phyloP scores from a whole-genome alignment of 495 filamentous ascomycete species.

The Neurospora pannonica region DNA sequence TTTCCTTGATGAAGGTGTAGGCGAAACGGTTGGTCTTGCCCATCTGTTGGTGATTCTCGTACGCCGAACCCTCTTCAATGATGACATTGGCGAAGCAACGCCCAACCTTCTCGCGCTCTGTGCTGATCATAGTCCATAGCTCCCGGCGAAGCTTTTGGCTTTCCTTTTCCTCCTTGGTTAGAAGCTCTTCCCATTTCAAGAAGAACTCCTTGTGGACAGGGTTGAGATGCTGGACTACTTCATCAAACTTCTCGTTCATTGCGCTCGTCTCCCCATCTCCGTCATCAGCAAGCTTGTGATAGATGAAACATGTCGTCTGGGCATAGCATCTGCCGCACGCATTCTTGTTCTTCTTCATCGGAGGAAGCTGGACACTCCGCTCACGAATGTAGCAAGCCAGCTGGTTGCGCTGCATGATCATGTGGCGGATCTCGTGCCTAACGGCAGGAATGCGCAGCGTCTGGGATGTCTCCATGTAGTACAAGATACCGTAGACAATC shows the following conservation, averaged over 20 bases:
- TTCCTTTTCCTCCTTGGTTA: constrained; percentile 90
- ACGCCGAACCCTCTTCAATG: constrained; percentile 65
- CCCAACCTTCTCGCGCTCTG: constrained; percentile 77
- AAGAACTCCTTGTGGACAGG: constrained; percentile 73
- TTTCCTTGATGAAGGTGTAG: constrained; percentile 71
- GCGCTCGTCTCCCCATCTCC: constrained; percentile 74
- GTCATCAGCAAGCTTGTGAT: constrained; percentile 83
- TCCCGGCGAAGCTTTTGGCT: constrained; percentile 75
- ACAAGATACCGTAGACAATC: constrained; percentile 78
- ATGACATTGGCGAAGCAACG: constrained; percentile 56
- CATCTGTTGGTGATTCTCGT: constrained; percentile 48
- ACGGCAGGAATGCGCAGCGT: constrained; percentile 76
- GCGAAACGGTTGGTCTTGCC: constrained; percentile 82
- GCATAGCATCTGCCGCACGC: constrained; percentile 80
- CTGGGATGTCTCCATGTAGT: constrained; percentile 85
- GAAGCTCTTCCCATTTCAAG: constrained; percentile 81
- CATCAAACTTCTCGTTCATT: constrained; percentile 64
- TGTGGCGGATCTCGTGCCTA: constrained; percentile 77
- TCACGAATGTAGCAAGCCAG: constrained; percentile 77
- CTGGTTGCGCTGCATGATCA: constrained; percentile 93
- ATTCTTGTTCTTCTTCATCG: constrained; percentile 71
- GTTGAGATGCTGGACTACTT: constrained; percentile 63
- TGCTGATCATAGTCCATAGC: constrained; percentile 89
- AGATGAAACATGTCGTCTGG: constrained; percentile 80
- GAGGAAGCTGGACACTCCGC: constrained; percentile 63